Evolutionary conservation across 345 rosid genomes (phyloP).

Genomic region (Boechera stricta): DNA sequence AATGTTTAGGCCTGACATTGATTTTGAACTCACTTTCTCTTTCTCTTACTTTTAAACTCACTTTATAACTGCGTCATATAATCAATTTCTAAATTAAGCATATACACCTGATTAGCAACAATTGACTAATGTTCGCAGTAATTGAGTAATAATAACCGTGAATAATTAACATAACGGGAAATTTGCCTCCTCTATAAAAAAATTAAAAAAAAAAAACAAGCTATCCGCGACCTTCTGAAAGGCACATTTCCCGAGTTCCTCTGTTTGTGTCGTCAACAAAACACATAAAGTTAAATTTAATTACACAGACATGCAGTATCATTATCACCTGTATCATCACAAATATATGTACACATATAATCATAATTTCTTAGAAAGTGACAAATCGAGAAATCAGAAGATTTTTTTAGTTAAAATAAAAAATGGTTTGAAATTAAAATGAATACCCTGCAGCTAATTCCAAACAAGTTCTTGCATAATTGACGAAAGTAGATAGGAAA

Average conservation of each 20-base stretch:
- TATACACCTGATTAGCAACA: not conserved
- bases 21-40: not conserved
- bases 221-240: slow-evolving; percentile 1
- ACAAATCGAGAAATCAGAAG: slow-evolving; percentile 7
- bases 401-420: not conserved
- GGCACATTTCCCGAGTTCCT: slow-evolving; percentile 8
- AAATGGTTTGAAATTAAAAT: slow-evolving; percentile 1
- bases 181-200: not conserved
- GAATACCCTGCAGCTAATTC: not conserved
- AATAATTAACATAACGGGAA: not conserved
- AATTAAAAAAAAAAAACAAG: not conserved
- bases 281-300: not conserved
- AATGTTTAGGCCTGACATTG: not conserved
- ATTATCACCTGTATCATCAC: not conserved
- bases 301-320: not conserved
- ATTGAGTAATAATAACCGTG: not conserved
- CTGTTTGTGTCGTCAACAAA: not conserved
- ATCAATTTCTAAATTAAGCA: not conserved
- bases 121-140: not conserved
- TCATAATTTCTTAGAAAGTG: slow-evolving; percentile 7
- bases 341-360: not conserved
- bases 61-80: no score
- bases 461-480: slow-evolving; percentile 8
- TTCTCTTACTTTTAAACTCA: not conserved
- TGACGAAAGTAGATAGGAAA: not conserved